Conservation (phyloP, 208 protist species). For the Leishmania gerbilli region DNA sequence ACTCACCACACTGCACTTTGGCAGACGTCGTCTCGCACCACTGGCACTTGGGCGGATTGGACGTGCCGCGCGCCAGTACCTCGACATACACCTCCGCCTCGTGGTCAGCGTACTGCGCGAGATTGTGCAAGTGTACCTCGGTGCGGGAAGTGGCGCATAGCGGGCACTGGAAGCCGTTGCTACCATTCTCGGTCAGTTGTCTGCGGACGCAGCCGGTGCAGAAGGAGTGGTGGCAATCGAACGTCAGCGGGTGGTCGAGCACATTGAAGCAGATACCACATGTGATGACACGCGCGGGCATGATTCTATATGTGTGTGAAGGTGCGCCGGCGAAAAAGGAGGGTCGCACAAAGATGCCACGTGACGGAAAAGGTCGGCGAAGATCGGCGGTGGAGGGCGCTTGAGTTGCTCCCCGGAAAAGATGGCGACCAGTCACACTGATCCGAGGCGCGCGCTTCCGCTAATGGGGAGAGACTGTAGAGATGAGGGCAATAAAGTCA, state of each 20-base stretch:
- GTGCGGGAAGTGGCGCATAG: slow-evolving; percentile 51
- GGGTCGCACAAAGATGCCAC: background rate
- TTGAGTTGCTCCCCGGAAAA: background rate
- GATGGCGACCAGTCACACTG: background rate
- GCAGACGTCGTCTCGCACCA: slow-evolving; percentile 74
- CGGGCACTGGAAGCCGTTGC: slow-evolving; percentile 51
- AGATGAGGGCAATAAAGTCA: background rate
- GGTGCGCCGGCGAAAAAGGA: background rate
- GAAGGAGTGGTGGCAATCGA: slow-evolving; percentile 67
- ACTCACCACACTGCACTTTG: slow-evolving; percentile 68
- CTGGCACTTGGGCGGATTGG: slow-evolving; percentile 56
- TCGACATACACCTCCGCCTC: slow-evolving; percentile 54
- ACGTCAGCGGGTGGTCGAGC: slow-evolving; percentile 49
- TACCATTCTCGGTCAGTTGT: slow-evolving; percentile 37
- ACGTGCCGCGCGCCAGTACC: slow-evolving; percentile 32
- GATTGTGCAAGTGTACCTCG: slow-evolving; percentile 31
- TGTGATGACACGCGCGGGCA: slow-evolving; percentile 43
- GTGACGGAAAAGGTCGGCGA: background rate
- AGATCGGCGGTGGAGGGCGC: background rate
- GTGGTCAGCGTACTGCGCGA: slow-evolving; percentile 44
- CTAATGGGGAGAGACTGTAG: background rate
- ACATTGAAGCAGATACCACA: slow-evolving; percentile 82
- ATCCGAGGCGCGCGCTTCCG: background rate
- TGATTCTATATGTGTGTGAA: background rate
- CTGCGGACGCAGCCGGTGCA: slow-evolving; percentile 54